Evolutionary conservation across 176 grass and related monocot genomes (phyloP).

Genomic region (Oryza punctata): DNA sequence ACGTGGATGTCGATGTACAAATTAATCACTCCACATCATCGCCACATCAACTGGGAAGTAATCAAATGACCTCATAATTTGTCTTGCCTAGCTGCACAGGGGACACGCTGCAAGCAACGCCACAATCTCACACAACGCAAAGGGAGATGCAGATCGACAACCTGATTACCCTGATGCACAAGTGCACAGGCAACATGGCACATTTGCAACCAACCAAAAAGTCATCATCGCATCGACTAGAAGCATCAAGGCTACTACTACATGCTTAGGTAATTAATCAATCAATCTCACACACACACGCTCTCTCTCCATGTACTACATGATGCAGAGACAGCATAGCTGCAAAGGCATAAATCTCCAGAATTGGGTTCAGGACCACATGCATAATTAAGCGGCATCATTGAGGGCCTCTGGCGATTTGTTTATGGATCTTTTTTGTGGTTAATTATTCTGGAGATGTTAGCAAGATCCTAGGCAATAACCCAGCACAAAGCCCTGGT

Average conservation of each 20-base stretch:
- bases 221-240: neutral
- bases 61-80: slow-evolving; percentile 46
- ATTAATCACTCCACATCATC: neutral
- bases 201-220: slow-evolving; percentile 28
- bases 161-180: slow-evolving; percentile 3
- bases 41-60: slow-evolving; percentile 20
- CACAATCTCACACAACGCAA: neutral
- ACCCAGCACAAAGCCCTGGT: slow-evolving; percentile 18
- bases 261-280: neutral
- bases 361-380: slow-evolving; percentile 49
- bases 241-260: neutral
- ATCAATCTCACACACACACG: neutral
- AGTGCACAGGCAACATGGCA: neutral
- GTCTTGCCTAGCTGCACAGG: slow-evolving; percentile 33
- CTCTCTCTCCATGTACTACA: neutral
- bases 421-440: neutral
- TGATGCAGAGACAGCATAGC: neutral
- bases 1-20: slow-evolving; percentile 1
- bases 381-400: slow-evolving; percentile 1
- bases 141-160: slow-evolving; percentile 19
- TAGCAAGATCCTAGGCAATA: slow-evolving; percentile 43
- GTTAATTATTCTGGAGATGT: slow-evolving; percentile 26
- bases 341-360: slow-evolving; percentile 8
- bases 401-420: neutral
- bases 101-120: slow-evolving; percentile 30